phyloP scores from a whole-genome alignment of 495 filamentous ascomycete genomes.

The Penicillium dipodomyicola region DNA sequence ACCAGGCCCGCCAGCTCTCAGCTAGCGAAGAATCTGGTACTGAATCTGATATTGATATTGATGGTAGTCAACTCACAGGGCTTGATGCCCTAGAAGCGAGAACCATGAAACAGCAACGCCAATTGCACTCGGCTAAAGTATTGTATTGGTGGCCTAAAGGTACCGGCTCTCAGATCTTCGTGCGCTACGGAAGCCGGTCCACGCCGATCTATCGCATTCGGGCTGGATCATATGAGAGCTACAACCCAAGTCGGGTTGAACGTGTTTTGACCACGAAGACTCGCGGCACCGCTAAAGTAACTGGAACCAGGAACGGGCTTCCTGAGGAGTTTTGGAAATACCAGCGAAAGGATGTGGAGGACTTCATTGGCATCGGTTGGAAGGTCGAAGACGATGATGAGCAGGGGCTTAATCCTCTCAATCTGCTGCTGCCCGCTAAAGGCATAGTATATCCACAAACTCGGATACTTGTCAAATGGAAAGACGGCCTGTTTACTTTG shows the following conservation, averaged over 20 bases:
- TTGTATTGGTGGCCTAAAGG: conserved; percentile 41
- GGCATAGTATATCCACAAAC: conserved; percentile 24
- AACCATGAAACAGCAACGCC: conserved; percentile 9
- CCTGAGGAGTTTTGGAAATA: conserved; percentile 20
- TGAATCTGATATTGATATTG: background rate
- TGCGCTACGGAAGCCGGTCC: conserved; percentile 16
- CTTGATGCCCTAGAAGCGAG: conserved; percentile 17
- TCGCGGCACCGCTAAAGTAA: conserved; percentile 17
- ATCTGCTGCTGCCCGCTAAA: conserved; percentile 8
- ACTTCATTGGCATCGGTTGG: conserved; percentile 23
- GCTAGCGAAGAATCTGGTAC: background rate
- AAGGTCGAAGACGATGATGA: conserved; percentile 28
- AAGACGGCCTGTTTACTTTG: conserved; percentile 19
- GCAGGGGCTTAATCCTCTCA: conserved; percentile 13
- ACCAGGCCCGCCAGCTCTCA: background rate
- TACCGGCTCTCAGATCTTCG: conserved; percentile 23
- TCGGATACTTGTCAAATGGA: conserved; percentile 24
- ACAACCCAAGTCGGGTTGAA: conserved; percentile 12
- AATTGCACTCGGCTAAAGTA: conserved; percentile 46
- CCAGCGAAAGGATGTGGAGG: conserved; percentile 16
- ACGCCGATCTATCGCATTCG: conserved; percentile 21
- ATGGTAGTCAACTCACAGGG: background rate
- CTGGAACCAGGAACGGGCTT: conserved; percentile 8
- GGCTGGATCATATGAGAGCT: conserved; percentile 21
- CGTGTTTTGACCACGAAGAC: conserved; percentile 11